These are phyloP conservation scores for Backusella parvicylindrica DNA, from an alignment of 192 early-diverging fungal genomes.

Conservation along the genomic window DNA sequence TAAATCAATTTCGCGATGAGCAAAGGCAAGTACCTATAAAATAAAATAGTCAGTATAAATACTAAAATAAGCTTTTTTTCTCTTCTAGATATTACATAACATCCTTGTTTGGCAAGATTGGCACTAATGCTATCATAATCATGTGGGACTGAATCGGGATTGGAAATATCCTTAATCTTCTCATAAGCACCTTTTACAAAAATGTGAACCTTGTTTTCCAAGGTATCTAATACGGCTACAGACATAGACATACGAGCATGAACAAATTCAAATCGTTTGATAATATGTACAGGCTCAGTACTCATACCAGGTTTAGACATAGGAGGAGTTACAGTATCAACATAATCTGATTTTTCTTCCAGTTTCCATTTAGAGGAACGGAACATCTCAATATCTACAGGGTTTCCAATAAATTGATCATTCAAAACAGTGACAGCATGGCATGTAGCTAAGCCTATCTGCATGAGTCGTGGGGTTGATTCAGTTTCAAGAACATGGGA, in stretches of 20 bases:
- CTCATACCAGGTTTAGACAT: slow-evolving; percentile 10
- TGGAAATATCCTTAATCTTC: slow-evolving; percentile 57
- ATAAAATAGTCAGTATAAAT: neutral
- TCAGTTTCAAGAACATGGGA: neutral
- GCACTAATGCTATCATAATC: slow-evolving; percentile 52
- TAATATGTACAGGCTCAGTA: slow-evolving; percentile 36
- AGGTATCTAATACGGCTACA: slow-evolving; percentile 53
- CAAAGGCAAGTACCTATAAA: slow-evolving; percentile 53
- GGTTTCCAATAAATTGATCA: slow-evolving; percentile 53
- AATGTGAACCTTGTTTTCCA: slow-evolving; percentile 46
- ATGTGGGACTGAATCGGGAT: slow-evolving; percentile 44
- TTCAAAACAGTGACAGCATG: slow-evolving; percentile 45
- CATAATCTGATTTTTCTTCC: slow-evolving; percentile 25
- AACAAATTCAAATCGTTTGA: slow-evolving; percentile 71
- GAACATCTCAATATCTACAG: slow-evolving; percentile 71
- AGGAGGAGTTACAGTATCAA: slow-evolving; percentile 41
- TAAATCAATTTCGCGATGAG: slow-evolving; percentile 45
- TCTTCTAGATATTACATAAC: slow-evolving; percentile 58
- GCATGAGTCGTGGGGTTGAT: slow-evolving; percentile 17
- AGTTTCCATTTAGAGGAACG: slow-evolving; percentile 40
- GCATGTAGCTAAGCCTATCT: slow-evolving; percentile 41
- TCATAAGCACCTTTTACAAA: slow-evolving; percentile 74
- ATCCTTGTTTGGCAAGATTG: slow-evolving; percentile 60
- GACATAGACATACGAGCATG: slow-evolving; percentile 70
- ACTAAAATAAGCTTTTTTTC: neutral